Evolutionary conservation across 2,329 filamentous ascomycete species (phyloP), one percentile per base, ranked within the genome.

Genomic region (Pezicula neosporulosa): DNA sequence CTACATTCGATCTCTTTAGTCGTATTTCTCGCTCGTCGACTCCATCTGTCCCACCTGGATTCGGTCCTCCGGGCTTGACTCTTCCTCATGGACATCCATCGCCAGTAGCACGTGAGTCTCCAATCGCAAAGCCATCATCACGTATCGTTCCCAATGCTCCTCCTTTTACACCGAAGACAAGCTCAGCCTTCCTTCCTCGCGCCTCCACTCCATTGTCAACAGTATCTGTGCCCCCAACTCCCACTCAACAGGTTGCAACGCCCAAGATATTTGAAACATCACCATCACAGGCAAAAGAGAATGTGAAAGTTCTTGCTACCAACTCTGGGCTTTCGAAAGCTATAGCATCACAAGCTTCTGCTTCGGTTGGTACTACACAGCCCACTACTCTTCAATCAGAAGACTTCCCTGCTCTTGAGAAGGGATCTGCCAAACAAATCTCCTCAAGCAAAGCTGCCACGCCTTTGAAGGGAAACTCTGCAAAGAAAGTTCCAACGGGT

Each of bases 381-480:
- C 13, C 21, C 21, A 28, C 57, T 37, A 54, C 77, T 28, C 65
- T 84, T 42, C 76, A 82, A 53, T 79, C 83, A 21, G 81, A 85
- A 58, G 82, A 86, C 57, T 86, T 85, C 58, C 83, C 83, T 10
- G 77, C 81, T 3, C 68, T 86, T 6, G 73, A 78, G 8, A 65
- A 62, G 44, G 46, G 44, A 24, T 33, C 50, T 18, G 15, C 47
- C 44, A 52, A 56, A 18, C 52, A 53, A 19, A 24, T 48, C 6
- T 18, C 52, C 15, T 13, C 51, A 42, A 63, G 30, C 30, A 33
- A 58, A 30, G 13, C 52, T 21, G 42, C 43, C 19, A 49, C 39
- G n/a, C 27, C 52, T 13, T 35, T 44, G 16, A 56, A 56, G 15
- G 49, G 41, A 35, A 42, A 28, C 8, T 15, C 44, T n/a, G 37